Evolutionary conservation across 305 asterid species (phyloP).

Genomic region (Petunia hybrid): DNA sequence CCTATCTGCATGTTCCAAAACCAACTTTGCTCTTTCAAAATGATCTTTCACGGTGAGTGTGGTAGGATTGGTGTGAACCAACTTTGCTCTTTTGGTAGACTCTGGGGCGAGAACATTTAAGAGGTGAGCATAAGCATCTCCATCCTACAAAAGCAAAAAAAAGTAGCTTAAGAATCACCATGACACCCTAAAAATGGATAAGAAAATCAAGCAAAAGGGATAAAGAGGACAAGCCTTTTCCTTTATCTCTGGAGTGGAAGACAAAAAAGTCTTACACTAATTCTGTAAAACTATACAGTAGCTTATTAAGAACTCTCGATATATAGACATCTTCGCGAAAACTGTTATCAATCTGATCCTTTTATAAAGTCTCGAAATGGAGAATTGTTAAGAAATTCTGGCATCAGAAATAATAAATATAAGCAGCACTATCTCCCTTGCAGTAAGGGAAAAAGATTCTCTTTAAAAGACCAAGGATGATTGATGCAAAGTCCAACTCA

Average conservation of each 20-base stretch:
- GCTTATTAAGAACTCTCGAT: not conserved
- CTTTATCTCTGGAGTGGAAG: conserved; percentile 4
- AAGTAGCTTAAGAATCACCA: not conserved
- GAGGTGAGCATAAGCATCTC: conserved; percentile 93
- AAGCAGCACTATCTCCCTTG: not conserved
- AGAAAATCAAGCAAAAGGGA: not conserved
- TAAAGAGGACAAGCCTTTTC: conserved; percentile 1
- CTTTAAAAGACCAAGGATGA: not conserved
- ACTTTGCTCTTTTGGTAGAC: conserved; percentile 16
- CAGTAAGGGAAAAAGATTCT: not conserved
- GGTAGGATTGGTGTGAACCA: conserved; percentile 56
- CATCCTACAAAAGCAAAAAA: conserved; percentile 64
- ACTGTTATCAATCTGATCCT: not conserved
- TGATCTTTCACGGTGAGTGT: conserved; percentile 67
- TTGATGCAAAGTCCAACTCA: conserved; percentile 9
- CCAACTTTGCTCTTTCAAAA: conserved; percentile 83
- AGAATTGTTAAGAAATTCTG: conserved; percentile 6
- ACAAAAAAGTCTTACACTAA: conserved; percentile 12
- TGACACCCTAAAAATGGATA: not conserved
- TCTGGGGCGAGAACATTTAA: conserved; percentile 94
- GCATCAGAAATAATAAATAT: not conserved
- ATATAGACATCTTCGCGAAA: not conserved
- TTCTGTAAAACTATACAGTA: conserved; percentile 19
- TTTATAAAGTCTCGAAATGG: not conserved
- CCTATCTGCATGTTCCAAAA: conserved; percentile 93